Evolutionary conservation across 1,284 basidiomycete genomes (phyloP).

Genomic region (Rhodofomes roseus): DNA sequence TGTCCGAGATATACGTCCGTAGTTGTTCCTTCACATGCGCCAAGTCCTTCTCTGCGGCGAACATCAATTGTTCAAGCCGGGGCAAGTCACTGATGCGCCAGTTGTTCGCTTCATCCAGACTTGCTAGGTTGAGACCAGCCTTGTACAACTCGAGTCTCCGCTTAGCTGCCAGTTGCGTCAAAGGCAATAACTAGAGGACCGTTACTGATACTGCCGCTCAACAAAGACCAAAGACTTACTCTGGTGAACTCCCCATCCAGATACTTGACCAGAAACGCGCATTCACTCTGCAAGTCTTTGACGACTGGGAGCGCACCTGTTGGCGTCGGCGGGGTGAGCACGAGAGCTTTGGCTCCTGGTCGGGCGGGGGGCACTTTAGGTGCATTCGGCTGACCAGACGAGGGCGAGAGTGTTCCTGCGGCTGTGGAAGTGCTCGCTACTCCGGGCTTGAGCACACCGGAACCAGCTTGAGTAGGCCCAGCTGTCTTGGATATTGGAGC

Average conservation of each 20-base stretch:
- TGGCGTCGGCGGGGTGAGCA: background rate
- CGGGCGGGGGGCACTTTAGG: background rate
- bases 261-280: conserved; percentile 37
- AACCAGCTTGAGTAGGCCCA: background rate
- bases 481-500: background rate
- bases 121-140: conserved; percentile 34
- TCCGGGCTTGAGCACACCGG: background rate
- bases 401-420: too few relatives aligned
- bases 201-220: background rate
- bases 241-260: conserved; percentile 49
- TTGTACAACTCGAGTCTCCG: conserved; percentile 11
- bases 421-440: background rate
- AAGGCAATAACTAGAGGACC: conserved; percentile 37
- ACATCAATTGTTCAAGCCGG: conserved; percentile 49
- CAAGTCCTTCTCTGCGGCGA: conserved; percentile 49
- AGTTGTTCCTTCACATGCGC: conserved; percentile 42
- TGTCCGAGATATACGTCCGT: conserved; percentile 34
- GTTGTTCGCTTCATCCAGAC: conserved; percentile 43
- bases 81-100: conserved; percentile 53
- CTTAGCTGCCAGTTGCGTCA: conserved; percentile 32
- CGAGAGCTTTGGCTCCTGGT: background rate
- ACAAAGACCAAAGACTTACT: conserved; percentile 34
- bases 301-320: conserved; percentile 20
- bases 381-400: background rate
- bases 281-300: conserved; percentile 64